A percentile compares a stretch with the other conserved stretches of the same genome.
phyloP scores from a whole-genome alignment of 2,329 filamentous ascomycete species.

The Aciculosporium take region DNA sequence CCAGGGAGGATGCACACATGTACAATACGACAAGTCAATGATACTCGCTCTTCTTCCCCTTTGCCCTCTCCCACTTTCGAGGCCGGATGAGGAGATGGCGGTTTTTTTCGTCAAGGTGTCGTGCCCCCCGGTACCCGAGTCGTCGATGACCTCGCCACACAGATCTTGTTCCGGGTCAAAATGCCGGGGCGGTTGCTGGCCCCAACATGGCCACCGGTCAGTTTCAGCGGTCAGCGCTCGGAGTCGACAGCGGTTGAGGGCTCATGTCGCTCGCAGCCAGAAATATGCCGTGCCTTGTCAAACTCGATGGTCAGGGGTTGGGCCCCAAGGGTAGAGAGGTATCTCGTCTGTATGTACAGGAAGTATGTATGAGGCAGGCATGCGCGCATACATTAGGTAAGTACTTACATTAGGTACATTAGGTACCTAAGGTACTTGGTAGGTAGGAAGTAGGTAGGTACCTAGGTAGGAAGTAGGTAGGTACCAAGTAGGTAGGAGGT shows the following conservation, averaged over 20 bases:
- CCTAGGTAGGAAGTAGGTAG: not conserved
- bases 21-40: too few species aligned
- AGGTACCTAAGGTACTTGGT: not conserved
- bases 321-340: not conserved
- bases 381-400: not conserved
- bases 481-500: too few species aligned
- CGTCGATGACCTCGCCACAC: not conserved
- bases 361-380: too few species aligned
- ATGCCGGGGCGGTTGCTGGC: not conserved
- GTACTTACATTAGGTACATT: too few species aligned
- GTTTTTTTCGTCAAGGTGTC: too few species aligned
- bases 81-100: too few species aligned
- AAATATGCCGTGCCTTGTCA: not conserved
- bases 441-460: too few species aligned
- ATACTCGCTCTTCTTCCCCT: too few species aligned
- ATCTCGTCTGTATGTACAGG: not conserved
- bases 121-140: not conserved
- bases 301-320: not conserved
- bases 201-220: conserved; percentile 1
- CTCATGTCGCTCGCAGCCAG: not conserved
- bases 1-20: too few species aligned
- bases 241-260: not conserved
- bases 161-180: conserved; percentile 1
- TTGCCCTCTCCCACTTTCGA: too few species aligned
- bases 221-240: conserved; percentile 1